Evolutionary conservation across 306 rosid genomes (phyloP).

Genomic region (Glycyrrhiza uralensis): DNA sequence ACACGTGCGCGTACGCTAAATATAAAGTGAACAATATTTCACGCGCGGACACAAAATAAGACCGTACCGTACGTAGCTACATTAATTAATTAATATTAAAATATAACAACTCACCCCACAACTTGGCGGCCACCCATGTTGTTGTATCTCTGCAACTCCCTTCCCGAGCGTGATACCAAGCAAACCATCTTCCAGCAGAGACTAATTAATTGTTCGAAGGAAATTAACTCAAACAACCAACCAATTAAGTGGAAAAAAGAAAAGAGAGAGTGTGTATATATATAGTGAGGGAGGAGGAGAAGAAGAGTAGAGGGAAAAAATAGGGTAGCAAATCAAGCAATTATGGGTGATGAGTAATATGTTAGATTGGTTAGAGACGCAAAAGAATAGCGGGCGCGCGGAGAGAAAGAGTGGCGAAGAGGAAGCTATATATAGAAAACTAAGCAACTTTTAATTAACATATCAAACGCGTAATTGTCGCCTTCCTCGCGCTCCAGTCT

Average conservation of each 20-base stretch:
- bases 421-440: slow-evolving; percentile 20
- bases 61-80: too few relatives aligned
- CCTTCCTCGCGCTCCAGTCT: slow-evolving; percentile 1
- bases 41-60: too few relatives aligned
- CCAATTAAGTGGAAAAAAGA: too few relatives aligned
- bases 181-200: slow-evolving; percentile 47
- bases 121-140: slow-evolving; percentile 92
- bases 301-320: neutral
- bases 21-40: neutral
- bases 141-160: slow-evolving; percentile 83
- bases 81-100: neutral
- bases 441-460: neutral
- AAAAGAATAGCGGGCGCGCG: neutral
- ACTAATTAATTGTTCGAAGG: neutral
- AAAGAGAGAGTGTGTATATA: too few relatives aligned
- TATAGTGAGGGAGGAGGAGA: too few relatives aligned
- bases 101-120: slow-evolving; percentile 57
- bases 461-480: slow-evolving; percentile 33
- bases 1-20: too few relatives aligned
- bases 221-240: neutral
- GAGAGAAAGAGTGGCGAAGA: slow-evolving; percentile 14
- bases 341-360: neutral
- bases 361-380: neutral
- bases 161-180: slow-evolving; percentile 81
- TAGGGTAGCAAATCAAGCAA: too few relatives aligned